phyloP scores from a whole-genome alignment of 192 early-diverging fungal species.

The Borealophlyctis nickersoniae region DNA sequence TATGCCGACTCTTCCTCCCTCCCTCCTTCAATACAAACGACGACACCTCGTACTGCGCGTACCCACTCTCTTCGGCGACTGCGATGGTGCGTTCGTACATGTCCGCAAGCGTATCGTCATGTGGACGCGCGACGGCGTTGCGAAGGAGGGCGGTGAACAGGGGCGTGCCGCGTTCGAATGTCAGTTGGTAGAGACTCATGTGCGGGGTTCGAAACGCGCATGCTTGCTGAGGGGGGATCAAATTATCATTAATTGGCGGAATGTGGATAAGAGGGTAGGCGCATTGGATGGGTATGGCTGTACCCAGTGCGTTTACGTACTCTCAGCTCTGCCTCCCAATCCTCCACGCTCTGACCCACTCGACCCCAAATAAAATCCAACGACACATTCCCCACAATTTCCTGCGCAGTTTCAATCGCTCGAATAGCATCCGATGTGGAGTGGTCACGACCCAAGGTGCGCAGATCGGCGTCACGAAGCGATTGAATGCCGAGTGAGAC shows the following conservation, averaged over 20 bases:
- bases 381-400: slow-evolving; percentile 31
- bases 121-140: not conserved
- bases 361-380: slow-evolving; percentile 42
- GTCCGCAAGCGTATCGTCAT: slow-evolving; percentile 25
- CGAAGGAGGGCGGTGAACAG: slow-evolving; percentile 19
- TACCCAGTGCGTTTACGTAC: slow-evolving; percentile 3
- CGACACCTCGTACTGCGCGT: slow-evolving; percentile 42
- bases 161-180: slow-evolving; percentile 38
- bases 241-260: not conserved
- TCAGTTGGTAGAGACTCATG: slow-evolving; percentile 39
- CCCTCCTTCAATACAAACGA: slow-evolving; percentile 29
- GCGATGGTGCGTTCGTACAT: slow-evolving; percentile 29
- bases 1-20: slow-evolving; percentile 18
- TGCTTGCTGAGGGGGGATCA: not conserved
- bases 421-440: slow-evolving; percentile 13
- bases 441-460: slow-evolving; percentile 36
- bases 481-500: slow-evolving; percentile 39
- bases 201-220: slow-evolving; percentile 19
- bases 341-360: slow-evolving; percentile 25
- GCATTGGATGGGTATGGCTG: no score
- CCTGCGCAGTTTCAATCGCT: slow-evolving; percentile 13
- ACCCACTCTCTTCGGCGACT: slow-evolving; percentile 16
- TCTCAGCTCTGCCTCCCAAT: slow-evolving; percentile 31
- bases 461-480: slow-evolving; percentile 27
- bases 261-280: no score